These are phyloP conservation scores for Brasilioporus rufonigricans DNA, from an alignment of 768 basidiomycete genomes.

Conservation along the genomic window DNA sequence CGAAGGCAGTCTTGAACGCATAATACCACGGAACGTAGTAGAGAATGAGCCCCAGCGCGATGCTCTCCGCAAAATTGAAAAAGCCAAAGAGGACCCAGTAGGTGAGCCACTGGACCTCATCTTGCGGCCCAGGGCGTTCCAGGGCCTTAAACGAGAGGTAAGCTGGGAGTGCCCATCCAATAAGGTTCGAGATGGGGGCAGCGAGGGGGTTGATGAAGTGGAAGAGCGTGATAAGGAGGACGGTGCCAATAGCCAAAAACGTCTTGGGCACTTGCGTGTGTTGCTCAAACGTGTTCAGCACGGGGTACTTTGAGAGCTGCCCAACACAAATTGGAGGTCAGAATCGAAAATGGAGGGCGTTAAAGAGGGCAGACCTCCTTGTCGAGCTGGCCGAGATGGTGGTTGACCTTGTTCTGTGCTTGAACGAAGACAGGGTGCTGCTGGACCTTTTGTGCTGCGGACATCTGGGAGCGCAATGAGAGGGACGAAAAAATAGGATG, in stretches of 20 bases:
- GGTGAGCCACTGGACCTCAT: slow-evolving; percentile 95
- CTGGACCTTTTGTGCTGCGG: slow-evolving; percentile 78
- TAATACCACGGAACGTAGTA: slow-evolving; percentile 97
- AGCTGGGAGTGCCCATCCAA: slow-evolving; percentile 93
- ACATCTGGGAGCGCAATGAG: slow-evolving; percentile 48
- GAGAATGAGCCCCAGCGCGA: slow-evolving; percentile 79
- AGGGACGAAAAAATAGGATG: not conserved
- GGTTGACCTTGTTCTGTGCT: slow-evolving; percentile 76
- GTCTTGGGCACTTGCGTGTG: slow-evolving; percentile 93
- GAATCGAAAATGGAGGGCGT: not conserved
- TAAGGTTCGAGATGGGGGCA: slow-evolving; percentile 86
- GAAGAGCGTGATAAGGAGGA: slow-evolving; percentile 64
- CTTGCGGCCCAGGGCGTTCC: slow-evolving; percentile 77
- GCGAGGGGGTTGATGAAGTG: slow-evolving; percentile 92
- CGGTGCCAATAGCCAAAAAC: slow-evolving; percentile 76
- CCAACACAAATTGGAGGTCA: not conserved
- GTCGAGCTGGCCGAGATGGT: slow-evolving; percentile 88
- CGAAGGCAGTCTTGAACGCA: slow-evolving; percentile 87
- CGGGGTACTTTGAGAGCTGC: slow-evolving; percentile 83
- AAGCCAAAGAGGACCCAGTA: slow-evolving; percentile 97
- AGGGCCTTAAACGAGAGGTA: slow-evolving; percentile 95
- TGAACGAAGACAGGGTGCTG: slow-evolving; percentile 86
- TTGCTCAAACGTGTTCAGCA: slow-evolving; percentile 80
- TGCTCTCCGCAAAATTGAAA: slow-evolving; percentile 89
- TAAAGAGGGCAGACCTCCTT: slow-evolving; percentile 71